A percentile compares a stretch with the other conserved stretches of the same genome.
Conservation (phyloP, 495 filamentous ascomycete species). For the Talaromyces thailandensis region DNA sequence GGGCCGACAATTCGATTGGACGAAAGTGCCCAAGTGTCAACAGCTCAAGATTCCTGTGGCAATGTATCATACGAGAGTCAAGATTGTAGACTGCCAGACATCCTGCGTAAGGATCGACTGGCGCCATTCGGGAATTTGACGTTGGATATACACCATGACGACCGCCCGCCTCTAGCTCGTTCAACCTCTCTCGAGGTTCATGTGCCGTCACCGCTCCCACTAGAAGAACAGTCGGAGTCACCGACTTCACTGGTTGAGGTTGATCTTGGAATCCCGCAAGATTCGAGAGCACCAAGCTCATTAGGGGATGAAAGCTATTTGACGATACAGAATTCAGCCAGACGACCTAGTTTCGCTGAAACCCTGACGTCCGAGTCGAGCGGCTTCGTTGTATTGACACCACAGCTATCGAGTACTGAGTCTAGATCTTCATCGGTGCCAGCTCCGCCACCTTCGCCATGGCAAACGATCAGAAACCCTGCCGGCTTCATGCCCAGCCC, state of each 20-base stretch:
- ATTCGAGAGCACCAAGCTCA: not conserved
- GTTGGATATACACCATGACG: not conserved
- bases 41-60: not conserved
- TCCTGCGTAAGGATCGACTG: not conserved
- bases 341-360: not conserved
- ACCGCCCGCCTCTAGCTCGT: not conserved
- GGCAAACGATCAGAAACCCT: not conserved
- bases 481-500: not conserved
- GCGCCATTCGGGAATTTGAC: not conserved
- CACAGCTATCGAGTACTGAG: not conserved
- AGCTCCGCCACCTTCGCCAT: not conserved
- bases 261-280: not conserved
- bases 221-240: not conserved
- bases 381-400: not conserved
- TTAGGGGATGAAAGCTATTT: not conserved
- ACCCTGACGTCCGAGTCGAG: not conserved
- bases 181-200: conserved; percentile 8
- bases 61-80: not conserved
- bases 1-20: not conserved
- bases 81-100: not conserved
- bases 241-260: not conserved
- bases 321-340: not conserved
- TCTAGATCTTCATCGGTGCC: not conserved
- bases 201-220: not conserved
- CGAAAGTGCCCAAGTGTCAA: not conserved